A percentile compares a stretch with the other conserved stretches of the same genome.
These are phyloP conservation scores for Psidium guajava DNA, from an alignment of 345 rosid species.

Conservation along the genomic window DNA sequence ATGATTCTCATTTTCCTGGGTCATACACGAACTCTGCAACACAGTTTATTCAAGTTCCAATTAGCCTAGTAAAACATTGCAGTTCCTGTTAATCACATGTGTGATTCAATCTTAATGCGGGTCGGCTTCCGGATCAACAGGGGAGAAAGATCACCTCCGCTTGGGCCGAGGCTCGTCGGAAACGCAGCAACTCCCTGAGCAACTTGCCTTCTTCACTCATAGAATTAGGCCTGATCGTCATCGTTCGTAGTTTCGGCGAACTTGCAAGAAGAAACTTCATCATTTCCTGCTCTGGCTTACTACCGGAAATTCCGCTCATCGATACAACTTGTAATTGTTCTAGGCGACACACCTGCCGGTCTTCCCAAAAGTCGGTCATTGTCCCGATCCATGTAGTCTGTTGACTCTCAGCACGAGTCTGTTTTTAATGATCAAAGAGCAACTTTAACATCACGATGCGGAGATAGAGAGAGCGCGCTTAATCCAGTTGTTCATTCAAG, in stretches of 20 bases:
- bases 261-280: not conserved
- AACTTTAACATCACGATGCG: too few species aligned
- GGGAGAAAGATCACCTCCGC: not conserved
- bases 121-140: not conserved
- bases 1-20: too few species aligned
- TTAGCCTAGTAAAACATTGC: constrained; percentile 18
- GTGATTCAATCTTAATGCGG: too few species aligned
- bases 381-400: constrained; percentile 1
- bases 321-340: constrained; percentile 9
- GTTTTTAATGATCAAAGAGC: not conserved
- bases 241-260: not conserved
- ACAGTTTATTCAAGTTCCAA: too few species aligned
- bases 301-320: constrained; percentile 33
- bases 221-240: not conserved
- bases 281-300: constrained; percentile 24
- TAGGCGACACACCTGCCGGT: constrained; percentile 1
- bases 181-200: too few species aligned
- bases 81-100: constrained; percentile 19
- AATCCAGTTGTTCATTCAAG: not conserved
- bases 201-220: too few species aligned
- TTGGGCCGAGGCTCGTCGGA: too few species aligned
- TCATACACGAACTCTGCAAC: too few species aligned
- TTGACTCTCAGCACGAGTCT: constrained; percentile 44
- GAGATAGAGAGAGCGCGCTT: not conserved
- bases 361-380: constrained; percentile 20